Base-by-base conservation (phyloP, 371 early-diverging fungal species). In the Massospora cicadina region DNA sequence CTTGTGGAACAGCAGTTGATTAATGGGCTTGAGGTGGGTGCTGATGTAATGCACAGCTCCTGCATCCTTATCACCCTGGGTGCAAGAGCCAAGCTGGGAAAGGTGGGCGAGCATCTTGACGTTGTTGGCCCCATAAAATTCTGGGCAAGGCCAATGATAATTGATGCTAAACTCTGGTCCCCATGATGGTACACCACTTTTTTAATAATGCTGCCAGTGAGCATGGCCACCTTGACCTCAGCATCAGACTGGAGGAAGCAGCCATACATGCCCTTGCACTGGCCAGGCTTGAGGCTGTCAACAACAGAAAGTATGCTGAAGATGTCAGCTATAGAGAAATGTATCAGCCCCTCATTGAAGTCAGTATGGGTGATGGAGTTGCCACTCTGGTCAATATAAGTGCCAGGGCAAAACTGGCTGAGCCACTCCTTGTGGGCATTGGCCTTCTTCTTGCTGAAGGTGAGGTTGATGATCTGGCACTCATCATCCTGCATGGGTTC, bases 261-360 rank as follows among this genome's bases (percentile, higher is more conserved):
- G 32, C 87, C 84, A 78, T 83, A 99, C 54, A 99, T 70, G 43
- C 98, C 93, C 75, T 99, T 99, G 69, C 99, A 84, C 74, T 99
- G 99, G 27, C 96, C 98, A 2, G 99, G 99, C 75, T 99, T 99
- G 28, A 99, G 79, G 1, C 99, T 99, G 75, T 99, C 99, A 0
- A 99, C 86, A 7, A 91, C 78, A n/a, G 84, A 90, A 1, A 99
- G 99, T 68, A 99, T 99, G 0, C 96, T 95, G 43, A 99, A 85
- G 17, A 88, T 99, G 72, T 99, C 99, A 0, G 98, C 98, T 80
- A 98, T 92, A 71, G 79, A 88, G 78, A 98, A 99, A 24, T 98
- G 77, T 72, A 99, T 94, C 55, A 99, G 79, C 73, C 99, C 99
- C 71, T 85, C 88, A 72, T 99, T 95, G 74, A 99, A 99, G 68